These are phyloP conservation scores for Xerocomus amazonicus DNA, from an alignment of 1,284 basidiomycete species.

Conservation along the genomic window DNA sequence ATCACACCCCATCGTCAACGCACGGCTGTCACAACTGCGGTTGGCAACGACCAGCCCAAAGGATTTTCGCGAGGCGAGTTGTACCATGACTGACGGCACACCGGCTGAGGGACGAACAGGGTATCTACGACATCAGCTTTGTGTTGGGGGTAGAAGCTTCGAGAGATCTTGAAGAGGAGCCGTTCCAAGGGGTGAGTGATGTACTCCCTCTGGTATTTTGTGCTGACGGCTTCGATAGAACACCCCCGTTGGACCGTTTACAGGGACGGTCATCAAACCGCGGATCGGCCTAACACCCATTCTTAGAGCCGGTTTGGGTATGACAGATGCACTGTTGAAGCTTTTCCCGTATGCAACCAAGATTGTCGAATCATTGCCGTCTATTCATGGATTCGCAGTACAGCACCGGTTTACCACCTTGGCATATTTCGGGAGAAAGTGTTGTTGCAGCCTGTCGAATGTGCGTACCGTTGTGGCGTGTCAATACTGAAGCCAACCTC, in stretches of 20 bases:
- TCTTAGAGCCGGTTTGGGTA: conserved; percentile 89
- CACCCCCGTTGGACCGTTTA: conserved; percentile 67
- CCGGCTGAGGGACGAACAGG: conserved; percentile 35
- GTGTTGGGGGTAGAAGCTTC: conserved; percentile 77
- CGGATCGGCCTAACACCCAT: conserved; percentile 87
- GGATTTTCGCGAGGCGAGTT: conserved; percentile 73
- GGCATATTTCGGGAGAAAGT: conserved; percentile 90
- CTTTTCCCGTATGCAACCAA: conserved; percentile 66
- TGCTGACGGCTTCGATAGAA: conserved; percentile 36
- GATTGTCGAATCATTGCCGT: conserved; percentile 1
- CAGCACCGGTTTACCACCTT: conserved; percentile 85
- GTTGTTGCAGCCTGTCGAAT: conserved; percentile 90
- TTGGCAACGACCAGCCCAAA: conserved; percentile 60
- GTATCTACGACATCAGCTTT: conserved; percentile 67
- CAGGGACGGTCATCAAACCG: conserved; percentile 62
- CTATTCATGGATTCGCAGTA: conserved; percentile 34
- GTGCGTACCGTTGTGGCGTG: conserved; percentile 39
- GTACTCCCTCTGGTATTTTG: neutral
- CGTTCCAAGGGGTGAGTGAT: conserved; percentile 56
- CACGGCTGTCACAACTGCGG: conserved; percentile 69
- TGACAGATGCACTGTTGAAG: conserved; percentile 82
- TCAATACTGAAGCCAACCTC: conserved; percentile 4
- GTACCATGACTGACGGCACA: neutral
- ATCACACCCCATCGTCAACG: conserved; percentile 70
- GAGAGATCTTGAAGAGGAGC: conserved; percentile 54